Evolutionary conservation across 352 stramenopile genomes (phyloP).

Genomic region (Thraustochytrium sp.): DNA sequence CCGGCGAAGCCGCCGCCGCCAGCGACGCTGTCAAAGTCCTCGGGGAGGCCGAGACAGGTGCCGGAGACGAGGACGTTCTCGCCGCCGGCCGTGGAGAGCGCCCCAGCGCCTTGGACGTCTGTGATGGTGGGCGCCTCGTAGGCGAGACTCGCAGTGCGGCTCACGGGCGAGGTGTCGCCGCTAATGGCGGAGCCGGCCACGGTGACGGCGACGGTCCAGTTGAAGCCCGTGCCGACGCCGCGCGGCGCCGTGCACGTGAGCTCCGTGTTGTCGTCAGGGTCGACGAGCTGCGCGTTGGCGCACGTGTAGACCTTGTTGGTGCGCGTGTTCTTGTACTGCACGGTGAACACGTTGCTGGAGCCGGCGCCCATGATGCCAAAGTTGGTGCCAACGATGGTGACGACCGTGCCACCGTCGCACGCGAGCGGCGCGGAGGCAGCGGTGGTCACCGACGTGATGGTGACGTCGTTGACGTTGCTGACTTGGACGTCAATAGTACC

Average conservation of each 20-base stretch:
- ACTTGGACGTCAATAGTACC: not conserved
- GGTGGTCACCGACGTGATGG: not conserved
- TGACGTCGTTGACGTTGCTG: slow-evolving; percentile 33
- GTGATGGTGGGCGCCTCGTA: not conserved
- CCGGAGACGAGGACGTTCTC: not conserved
- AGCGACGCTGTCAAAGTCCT: slow-evolving; percentile 11
- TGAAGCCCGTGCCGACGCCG: slow-evolving; percentile 23
- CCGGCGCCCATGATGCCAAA: slow-evolving; percentile 14
- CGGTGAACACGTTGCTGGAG: no score
- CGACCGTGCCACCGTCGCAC: not conserved
- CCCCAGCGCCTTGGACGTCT: not conserved
- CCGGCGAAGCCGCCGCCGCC: not conserved
- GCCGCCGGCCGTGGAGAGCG: not conserved
- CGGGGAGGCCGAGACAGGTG: not conserved
- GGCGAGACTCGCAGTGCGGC: not conserved
- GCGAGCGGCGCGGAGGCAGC: not conserved
- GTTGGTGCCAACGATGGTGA: not conserved
- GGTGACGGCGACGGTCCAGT: slow-evolving; percentile 1
- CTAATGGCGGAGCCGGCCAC: not conserved
- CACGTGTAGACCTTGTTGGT: slow-evolving; percentile 19
- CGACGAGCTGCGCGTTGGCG: not conserved
- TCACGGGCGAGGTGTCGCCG: slow-evolving; percentile 1
- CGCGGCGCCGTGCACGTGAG: not conserved
- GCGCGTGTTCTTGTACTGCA: slow-evolving; percentile 19
- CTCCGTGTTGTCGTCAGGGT: slow-evolving; percentile 21